phyloP scores from a whole-genome alignment of 1,139 yeast species.

The Geotrichum histeridarum region DNA sequence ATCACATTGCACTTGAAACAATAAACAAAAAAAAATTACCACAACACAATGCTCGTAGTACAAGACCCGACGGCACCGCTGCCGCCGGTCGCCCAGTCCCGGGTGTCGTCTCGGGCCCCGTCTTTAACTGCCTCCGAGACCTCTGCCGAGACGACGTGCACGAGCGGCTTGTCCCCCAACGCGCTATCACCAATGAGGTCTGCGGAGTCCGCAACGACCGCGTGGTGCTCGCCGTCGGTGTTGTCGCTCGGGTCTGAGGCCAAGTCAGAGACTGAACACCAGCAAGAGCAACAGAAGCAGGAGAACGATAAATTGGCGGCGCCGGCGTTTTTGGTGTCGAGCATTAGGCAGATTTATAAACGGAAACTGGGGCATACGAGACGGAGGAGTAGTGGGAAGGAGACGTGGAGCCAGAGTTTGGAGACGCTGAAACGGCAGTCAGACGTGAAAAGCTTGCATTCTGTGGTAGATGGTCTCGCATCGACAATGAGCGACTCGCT shows the following conservation, averaged over 20 bases:
- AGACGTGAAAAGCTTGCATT: slow-evolving; percentile 20
- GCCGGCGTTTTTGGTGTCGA: too few relatives aligned
- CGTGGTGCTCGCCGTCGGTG: slow-evolving; percentile 3
- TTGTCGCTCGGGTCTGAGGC: not conserved
- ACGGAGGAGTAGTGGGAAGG: too few relatives aligned
- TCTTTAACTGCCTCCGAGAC: not conserved
- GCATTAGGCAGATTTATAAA: too few relatives aligned
- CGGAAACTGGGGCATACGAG: too few relatives aligned
- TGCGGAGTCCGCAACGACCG: too few relatives aligned
- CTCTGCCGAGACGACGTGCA: slow-evolving; percentile 3
- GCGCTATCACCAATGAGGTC: too few relatives aligned
- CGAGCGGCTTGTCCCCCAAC: too few relatives aligned
- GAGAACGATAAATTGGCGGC: too few relatives aligned
- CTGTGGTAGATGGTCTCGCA: slow-evolving; percentile 22
- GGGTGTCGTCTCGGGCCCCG: not conserved
- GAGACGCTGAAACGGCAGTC: slow-evolving; percentile 1
- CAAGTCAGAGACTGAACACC: too few relatives aligned
- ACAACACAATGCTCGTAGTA: not conserved
- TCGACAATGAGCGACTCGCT: slow-evolving; percentile 20
- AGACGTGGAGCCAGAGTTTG: not conserved
- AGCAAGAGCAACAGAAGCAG: too few relatives aligned
- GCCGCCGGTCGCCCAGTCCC: not conserved
- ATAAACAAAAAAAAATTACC: not conserved
- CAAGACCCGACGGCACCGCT: not conserved
- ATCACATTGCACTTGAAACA: not conserved